phyloP scores from a whole-genome alignment of 2,329 filamentous ascomycete genomes.

The Aspergillus ustus region DNA sequence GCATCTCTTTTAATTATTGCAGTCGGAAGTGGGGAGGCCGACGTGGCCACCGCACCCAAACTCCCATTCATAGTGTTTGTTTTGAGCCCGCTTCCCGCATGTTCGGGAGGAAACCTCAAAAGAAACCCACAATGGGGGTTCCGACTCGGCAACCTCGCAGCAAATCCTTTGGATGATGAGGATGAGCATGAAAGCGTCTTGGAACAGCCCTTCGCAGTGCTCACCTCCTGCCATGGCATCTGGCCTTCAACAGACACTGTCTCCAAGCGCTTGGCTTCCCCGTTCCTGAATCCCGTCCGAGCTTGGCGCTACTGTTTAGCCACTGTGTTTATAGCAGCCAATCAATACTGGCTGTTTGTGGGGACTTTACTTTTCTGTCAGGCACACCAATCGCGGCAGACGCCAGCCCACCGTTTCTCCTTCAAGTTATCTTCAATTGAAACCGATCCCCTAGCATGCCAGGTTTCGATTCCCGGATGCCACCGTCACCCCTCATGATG shows the following conservation, averaged over 20 bases:
- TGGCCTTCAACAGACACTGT: background rate
- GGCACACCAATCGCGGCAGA: constrained; percentile 3
- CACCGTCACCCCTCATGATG: background rate
- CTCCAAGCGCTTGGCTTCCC: background rate
- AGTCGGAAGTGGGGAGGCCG: constrained; percentile 11
- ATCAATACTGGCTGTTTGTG: background rate
- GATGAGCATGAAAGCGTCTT: background rate
- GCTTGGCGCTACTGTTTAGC: constrained; percentile 12
- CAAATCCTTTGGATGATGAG: background rate
- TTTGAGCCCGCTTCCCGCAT: constrained; percentile 8
- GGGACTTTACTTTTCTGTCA: background rate
- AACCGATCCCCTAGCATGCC: background rate
- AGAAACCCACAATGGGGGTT: constrained; percentile 1
- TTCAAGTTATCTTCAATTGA: background rate
- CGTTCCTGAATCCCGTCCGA: constrained; percentile 5
- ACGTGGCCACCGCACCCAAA: constrained; percentile 8
- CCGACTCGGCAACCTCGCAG: background rate
- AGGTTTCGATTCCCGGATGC: background rate
- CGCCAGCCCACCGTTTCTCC: background rate
- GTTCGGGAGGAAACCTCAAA: background rate
- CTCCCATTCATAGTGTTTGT: constrained; percentile 4
- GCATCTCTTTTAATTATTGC: constrained; percentile 4
- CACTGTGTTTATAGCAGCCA: background rate
- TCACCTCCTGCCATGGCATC: constrained; percentile 4
- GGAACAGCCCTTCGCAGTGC: background rate